Evolutionary conservation across 179 eudicot genomes (phyloP), one percentile per base, ranked within the genome.

Genomic region (Silene noctiflora): DNA sequence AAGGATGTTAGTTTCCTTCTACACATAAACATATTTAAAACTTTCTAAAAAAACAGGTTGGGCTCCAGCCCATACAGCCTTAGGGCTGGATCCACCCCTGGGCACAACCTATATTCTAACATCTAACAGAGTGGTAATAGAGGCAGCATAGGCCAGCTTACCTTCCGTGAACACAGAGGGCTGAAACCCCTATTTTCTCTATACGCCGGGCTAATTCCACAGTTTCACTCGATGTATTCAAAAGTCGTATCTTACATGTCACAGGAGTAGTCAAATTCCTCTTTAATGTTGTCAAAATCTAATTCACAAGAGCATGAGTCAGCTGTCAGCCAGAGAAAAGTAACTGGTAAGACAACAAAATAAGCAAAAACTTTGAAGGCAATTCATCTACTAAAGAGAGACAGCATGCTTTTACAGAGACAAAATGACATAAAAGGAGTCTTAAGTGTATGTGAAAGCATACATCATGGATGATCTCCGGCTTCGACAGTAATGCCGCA

Each of bases 131-230:
- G 20, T 42, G 53, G 67, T 25, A 2, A 75, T 55, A 6, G 29
- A 66, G 17, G 75, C 24, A 35, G 29, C 55, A 68, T 9, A 69
- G 22, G 44, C 11, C 24, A 27, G 10, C 48, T 73, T 84, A 93
- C 98, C 97, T 90, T 81, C 96, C 98, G 83, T 93, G 98, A 53
- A 93, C 96, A 83, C 89, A 93, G 74, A 93, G 83, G 79, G 98
- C 97, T 81, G 92, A 89, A 79, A 91, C 97, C 66, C 96, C 95
- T 46, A 89, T 84, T 90, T 89, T 93, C 88, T 91, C 97, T 55
- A 91, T 91, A 74, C 85, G 77, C 65, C 90, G 87, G 17, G 97
- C 98, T 83, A 93, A 81, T 83, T 93, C 97, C 46, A 93, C 89
- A 16, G 98, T 93, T 19, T 91, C 89, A 12, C 71, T 80, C 55